These are phyloP conservation scores for Aspergillus sclerotioniger DNA, from an alignment of 495 filamentous ascomycete genomes.

Conservation along the genomic window DNA sequence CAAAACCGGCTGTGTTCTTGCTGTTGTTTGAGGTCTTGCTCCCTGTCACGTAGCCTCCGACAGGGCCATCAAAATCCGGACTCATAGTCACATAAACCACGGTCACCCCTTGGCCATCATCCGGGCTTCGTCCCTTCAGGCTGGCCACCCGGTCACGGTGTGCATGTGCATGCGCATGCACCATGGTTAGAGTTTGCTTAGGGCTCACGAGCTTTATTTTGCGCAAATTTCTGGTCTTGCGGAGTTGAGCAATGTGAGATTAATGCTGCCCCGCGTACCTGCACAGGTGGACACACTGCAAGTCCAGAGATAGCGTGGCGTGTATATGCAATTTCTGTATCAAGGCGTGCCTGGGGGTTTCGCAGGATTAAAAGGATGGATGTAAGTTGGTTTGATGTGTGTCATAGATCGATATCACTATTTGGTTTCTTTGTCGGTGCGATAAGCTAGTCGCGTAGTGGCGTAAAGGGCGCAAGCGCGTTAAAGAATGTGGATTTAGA, in stretches of 20 bases:
- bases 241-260: background rate
- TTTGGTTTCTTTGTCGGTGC: background rate
- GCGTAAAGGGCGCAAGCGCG: conserved; percentile 21
- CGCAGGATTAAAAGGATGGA: background rate
- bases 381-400: background rate
- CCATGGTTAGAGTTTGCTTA: conserved; percentile 18
- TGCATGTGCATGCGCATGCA: conserved; percentile 25
- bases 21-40: conserved; percentile 15
- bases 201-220: background rate
- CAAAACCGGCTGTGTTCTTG: conserved; percentile 15
- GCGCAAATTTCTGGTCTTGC: background rate
- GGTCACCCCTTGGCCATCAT: conserved; percentile 16
- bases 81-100: conserved; percentile 56
- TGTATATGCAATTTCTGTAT: background rate
- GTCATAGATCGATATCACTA: background rate
- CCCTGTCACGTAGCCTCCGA: conserved; percentile 54
- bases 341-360: background rate
- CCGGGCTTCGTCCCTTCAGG: conserved; percentile 26
- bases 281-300: background rate
- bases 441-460: conserved; percentile 10
- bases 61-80: conserved; percentile 53
- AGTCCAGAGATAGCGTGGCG: background rate
- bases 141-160: conserved; percentile 27
- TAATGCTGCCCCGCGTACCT: background rate
- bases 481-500: conserved; percentile 20